Evolutionary conservation across 2,329 filamentous ascomycete genomes (phyloP), one percentile per base, ranked within the genome.

Genomic region (Arachnopeziza araneosa): DNA sequence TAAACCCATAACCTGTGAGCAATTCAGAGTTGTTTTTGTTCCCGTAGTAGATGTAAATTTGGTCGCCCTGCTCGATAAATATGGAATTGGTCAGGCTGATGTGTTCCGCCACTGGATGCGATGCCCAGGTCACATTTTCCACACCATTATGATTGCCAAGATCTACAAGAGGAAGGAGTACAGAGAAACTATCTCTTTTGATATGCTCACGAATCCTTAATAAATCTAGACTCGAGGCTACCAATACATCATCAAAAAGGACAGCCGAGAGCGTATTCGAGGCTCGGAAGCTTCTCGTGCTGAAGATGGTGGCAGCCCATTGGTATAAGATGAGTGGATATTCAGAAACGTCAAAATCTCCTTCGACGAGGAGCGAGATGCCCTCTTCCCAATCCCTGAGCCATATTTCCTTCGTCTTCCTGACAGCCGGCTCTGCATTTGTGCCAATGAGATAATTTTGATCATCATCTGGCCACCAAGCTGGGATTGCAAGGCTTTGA

Each of bases 11-110:
- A 0, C 80, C 84, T 1, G 88, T 74, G 1, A 88, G 77, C 24
- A 88, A 75, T 74, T 90, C 87, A 60, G 86, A 87, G 67, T 91
- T 92, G 7, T 87, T 89, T 73, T 90, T 89, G n/a, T 78, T 74
- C 30, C 88, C 88, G 69, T 92, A 92, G 71, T 90, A 91, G 75
- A 90, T 90, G 68, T 79, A 86, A 24, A 82, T 74, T 64, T 82
- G 78, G 30, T 83, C 72, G 0, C 85, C 84, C 0, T 82, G 74
- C 4, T 64, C 54, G 66, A 86, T 80, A 1, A 66, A 62, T 58
- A 76, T 74, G 21, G 69, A 70, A 9, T 78, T 76, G 19, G 72
- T 68, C 10, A 86, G 75, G 9, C 70, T 73, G 61, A 81, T 84
- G 22, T 64, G 53, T 17, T 65, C 64, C 2, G 66, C 62, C 8